phyloP scores from a whole-genome alignment of 441 rosid genomes.

The Brassica hybrid region DNA sequence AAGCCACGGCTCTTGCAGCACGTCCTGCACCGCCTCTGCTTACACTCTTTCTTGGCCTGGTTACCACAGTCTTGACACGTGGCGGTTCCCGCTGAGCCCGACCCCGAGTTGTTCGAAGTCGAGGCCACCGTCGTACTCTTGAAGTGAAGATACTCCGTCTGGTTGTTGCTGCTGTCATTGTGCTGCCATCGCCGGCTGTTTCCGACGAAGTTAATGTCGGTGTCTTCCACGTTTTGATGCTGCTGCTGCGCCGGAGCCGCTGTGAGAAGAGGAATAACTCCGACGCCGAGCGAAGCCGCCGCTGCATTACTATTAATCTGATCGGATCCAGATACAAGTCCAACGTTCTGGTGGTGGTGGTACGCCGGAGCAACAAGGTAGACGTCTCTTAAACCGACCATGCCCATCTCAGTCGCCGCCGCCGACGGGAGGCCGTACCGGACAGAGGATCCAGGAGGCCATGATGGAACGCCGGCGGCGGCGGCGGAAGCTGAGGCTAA shows the following conservation, averaged over 20 bases:
- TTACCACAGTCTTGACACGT: slow-evolving; percentile 98
- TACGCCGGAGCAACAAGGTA: slow-evolving; percentile 85
- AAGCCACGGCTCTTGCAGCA: slow-evolving; percentile 95
- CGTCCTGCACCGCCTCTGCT: slow-evolving; percentile 83
- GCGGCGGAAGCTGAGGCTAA: slow-evolving; percentile 43
- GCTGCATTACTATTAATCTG: slow-evolving; percentile 45
- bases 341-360: slow-evolving; percentile 51
- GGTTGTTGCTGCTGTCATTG: slow-evolving; percentile 43
- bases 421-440: slow-evolving; percentile 54
- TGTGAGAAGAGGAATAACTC: slow-evolving; percentile 78
- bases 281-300: slow-evolving; percentile 68
- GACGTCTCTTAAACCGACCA: slow-evolving; percentile 72
- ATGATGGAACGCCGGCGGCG: slow-evolving; percentile 42
- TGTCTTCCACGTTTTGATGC: slow-evolving; percentile 56
- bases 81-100: slow-evolving; percentile 55
- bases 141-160: slow-evolving; percentile 47
- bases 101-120: slow-evolving; percentile 47
- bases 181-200: slow-evolving; percentile 66
- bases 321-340: slow-evolving; percentile 48
- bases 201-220: slow-evolving; percentile 34
- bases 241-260: slow-evolving; percentile 54
- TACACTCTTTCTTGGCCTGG: slow-evolving; percentile 94
- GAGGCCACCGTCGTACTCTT: slow-evolving; percentile 44
- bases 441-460: slow-evolving; percentile 47
- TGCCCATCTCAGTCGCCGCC: slow-evolving; percentile 75